Evolutionary conservation across 768 basidiomycete species (phyloP).

Genomic region (Trametes elegans): DNA sequence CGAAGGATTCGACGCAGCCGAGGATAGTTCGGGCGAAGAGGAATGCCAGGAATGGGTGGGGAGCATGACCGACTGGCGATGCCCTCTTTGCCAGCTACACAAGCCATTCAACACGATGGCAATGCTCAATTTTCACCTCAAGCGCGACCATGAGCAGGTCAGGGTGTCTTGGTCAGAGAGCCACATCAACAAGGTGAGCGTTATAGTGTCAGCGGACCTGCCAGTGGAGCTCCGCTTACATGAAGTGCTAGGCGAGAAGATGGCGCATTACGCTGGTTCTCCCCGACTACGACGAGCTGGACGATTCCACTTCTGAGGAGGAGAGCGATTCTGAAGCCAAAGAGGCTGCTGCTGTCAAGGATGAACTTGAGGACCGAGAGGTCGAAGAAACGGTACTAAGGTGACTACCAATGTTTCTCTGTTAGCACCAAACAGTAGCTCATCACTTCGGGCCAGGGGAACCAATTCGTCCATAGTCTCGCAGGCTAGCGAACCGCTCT

Average conservation of each 20-base stretch:
- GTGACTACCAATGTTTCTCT: background rate
- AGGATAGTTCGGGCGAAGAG: slow-evolving; percentile 15
- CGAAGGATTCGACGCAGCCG: slow-evolving; percentile 6
- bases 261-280: slow-evolving; percentile 4
- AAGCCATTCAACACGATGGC: slow-evolving; percentile 39
- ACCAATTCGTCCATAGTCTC: background rate
- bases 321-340: background rate
- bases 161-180: slow-evolving; percentile 36
- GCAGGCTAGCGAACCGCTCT: background rate
- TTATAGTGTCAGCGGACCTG: background rate
- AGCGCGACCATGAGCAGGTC: slow-evolving; percentile 47
- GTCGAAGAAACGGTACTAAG: background rate
- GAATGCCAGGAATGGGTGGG: slow-evolving; percentile 22
- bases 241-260: background rate
- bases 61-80: slow-evolving; percentile 39
- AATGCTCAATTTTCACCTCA: slow-evolving; percentile 48
- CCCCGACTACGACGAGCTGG: slow-evolving; percentile 6
- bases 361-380: background rate
- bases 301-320: slow-evolving; percentile 1
- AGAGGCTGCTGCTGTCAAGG: background rate
- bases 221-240: background rate
- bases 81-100: slow-evolving; percentile 55
- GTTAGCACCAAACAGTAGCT: background rate
- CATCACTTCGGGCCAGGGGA: background rate
- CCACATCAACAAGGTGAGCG: slow-evolving; percentile 13